Evolutionary conservation across 1,284 basidiomycete genomes (phyloP), one percentile per base, ranked within the genome.

Genomic region (Psilocybe mexicana): DNA sequence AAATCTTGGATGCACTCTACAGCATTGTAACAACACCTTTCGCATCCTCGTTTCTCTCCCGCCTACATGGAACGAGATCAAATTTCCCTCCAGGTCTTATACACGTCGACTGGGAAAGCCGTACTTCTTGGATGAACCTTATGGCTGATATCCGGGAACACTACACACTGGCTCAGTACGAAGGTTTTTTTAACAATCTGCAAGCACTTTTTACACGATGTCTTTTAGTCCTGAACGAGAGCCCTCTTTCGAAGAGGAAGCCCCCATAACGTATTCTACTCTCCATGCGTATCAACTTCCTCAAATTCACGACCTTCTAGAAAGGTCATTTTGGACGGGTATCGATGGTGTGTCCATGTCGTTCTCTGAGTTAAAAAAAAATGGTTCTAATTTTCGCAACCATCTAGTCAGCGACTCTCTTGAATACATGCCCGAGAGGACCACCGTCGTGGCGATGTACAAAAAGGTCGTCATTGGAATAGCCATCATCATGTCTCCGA

Each of bases 401-500:
- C 48, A 54, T 59, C 28, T 56, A 92, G 90, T 91, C 18, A 80
- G 78, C 54, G 88, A 90, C 63, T 82, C 86, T 0, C 76, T 92
- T 50, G 76, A 86, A 43, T 83, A 85, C 62, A 77, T 74, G 1
- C 87, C 89, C 0, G 86, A 90, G 65, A 80, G 79, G 46, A 88
- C 83, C 54, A 92, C 89, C 0, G 76, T 92, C 30, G 74, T 92
- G 18, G 90, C 87, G 6, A 79, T 74, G 50, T 90, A 91, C 72
- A 86, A 84, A 56, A 77, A 78, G 52, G 74, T 91, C 18, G 87
- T 92, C 7, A 79, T 92, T 14, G 90, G 90, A 28, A 69, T 82
- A 11, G 88, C 86, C 0, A 81, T 92, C 55, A 71, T 91, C 54
- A 90, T 85, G 69, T 90, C 87, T n/a, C 90, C 90, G 0, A 81